These are phyloP conservation scores for Xylaria sp. DNA, from an alignment of 2,329 filamentous ascomycete species.

Conservation along the genomic window DNA sequence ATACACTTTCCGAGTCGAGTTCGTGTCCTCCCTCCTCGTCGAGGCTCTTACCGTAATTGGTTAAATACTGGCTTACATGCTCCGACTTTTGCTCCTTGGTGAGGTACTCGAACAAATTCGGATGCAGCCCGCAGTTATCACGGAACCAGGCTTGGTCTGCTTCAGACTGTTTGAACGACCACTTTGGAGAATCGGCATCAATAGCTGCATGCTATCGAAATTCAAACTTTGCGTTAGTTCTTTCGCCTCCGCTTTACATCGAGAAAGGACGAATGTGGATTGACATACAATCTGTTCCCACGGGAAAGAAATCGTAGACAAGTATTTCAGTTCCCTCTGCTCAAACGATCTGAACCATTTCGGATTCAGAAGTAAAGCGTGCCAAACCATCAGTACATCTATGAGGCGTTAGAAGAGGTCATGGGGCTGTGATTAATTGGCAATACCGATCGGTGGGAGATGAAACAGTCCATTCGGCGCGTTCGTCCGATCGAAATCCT, in stretches of 20 bases:
- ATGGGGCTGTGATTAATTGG: neutral
- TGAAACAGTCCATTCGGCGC: neutral
- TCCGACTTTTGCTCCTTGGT: neutral
- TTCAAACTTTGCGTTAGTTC: neutral
- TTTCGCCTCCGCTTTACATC: neutral
- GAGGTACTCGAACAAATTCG: slow-evolving; percentile 2
- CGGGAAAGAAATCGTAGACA: neutral
- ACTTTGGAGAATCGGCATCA: neutral
- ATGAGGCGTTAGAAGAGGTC: neutral
- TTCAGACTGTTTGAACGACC: neutral
- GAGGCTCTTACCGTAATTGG: neutral
- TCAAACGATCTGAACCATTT: slow-evolving; percentile 9
- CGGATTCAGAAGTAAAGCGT: slow-evolving; percentile 12
- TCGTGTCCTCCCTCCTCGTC: neutral
- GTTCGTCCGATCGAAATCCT: neutral
- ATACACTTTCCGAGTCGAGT: neutral
- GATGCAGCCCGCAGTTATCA: neutral
- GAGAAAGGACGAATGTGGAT: neutral
- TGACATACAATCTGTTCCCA: slow-evolving; percentile 10
- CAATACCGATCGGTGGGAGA: slow-evolving; percentile 6
- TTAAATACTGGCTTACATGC: neutral
- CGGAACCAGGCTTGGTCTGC: neutral
- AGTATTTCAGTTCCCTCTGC: neutral
- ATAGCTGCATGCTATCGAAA: neutral
- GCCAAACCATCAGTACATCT: slow-evolving; percentile 17